Conservation (phyloP, 192 early-diverging fungal genomes). For the Coemansia sp. region DNA sequence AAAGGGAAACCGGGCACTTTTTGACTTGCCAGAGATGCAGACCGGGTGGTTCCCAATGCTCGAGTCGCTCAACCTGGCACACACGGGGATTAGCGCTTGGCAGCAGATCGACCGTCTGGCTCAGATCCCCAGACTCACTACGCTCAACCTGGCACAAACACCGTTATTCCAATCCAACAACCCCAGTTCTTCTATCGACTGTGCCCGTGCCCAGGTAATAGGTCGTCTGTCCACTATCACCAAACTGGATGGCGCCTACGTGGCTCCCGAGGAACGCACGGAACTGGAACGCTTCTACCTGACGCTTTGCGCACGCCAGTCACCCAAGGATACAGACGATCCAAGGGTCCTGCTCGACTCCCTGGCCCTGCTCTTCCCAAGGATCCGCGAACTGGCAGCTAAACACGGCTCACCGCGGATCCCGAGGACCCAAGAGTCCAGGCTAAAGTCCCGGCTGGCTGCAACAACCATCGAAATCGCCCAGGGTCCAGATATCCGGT, state of each 20-base stretch:
- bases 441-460: slow-evolving; percentile 16
- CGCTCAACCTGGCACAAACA: slow-evolving; percentile 8
- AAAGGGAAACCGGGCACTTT: slow-evolving; percentile 18
- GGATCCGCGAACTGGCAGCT: slow-evolving; percentile 13
- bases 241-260: slow-evolving; percentile 30
- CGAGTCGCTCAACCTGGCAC: slow-evolving; percentile 21
- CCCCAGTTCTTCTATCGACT: too few relatives aligned
- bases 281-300: slow-evolving; percentile 54
- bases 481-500: background rate
- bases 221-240: slow-evolving; percentile 13
- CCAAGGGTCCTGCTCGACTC: background rate
- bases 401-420: slow-evolving; percentile 19
- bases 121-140: background rate
- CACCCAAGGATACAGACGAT: background rate
- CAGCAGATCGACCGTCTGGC: background rate
- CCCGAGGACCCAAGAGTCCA: background rate
- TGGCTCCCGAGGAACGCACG: slow-evolving; percentile 27
- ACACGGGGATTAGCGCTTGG: slow-evolving; percentile 19
- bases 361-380: slow-evolving; percentile 14
- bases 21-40: background rate
- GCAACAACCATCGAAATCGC: slow-evolving; percentile 11
- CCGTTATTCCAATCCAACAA: slow-evolving; percentile 10
- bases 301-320: slow-evolving; percentile 14
- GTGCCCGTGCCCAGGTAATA: slow-evolving; percentile 14
- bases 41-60: slow-evolving; percentile 1